Evolutionary conservation across 2,329 filamentous ascomycete genomes (phyloP).

Genomic region (Graphilbum fragrans): DNA sequence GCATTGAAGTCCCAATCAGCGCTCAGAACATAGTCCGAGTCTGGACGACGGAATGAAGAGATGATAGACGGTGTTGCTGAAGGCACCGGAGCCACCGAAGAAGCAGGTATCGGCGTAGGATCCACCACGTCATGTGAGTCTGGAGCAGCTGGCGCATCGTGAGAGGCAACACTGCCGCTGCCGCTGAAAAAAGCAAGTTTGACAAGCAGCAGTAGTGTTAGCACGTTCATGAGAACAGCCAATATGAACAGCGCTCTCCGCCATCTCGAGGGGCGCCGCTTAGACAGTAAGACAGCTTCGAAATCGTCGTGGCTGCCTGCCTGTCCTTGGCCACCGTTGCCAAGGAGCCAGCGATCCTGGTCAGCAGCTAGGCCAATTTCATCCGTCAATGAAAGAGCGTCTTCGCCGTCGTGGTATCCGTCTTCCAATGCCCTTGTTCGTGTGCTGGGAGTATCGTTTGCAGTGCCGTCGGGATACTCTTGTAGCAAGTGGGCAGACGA

Average conservation of each 20-base stretch:
- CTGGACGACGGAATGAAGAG: constrained; percentile 22
- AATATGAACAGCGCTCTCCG: constrained; percentile 1
- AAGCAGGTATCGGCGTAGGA: constrained; percentile 17
- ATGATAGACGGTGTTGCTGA: constrained; percentile 45
- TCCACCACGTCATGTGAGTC: not conserved
- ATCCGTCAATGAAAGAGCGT: too few relatives aligned
- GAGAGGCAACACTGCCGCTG: not conserved
- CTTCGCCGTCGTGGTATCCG: too few relatives aligned
- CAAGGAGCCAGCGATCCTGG: too few relatives aligned
- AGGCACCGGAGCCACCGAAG: constrained; percentile 47
- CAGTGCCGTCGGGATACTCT: too few relatives aligned
- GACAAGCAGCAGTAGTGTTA: constrained; percentile 8
- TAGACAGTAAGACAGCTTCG: not conserved
- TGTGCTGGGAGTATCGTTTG: too few relatives aligned
- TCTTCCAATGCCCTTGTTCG: too few relatives aligned
- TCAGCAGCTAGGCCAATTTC: too few relatives aligned
- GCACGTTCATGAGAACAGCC: constrained; percentile 1
- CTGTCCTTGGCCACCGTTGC: not conserved
- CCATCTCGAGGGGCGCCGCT: not conserved
- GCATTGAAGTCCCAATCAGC: constrained; percentile 42
- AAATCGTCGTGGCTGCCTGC: not conserved
- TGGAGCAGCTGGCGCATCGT: not conserved
- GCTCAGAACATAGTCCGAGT: constrained; percentile 44
- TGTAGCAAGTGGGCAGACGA: too few relatives aligned
- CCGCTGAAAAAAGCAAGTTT: constrained; percentile 9